A percentile compares a stretch with the other conserved stretches of the same genome.
These are phyloP conservation scores for Groenewaldozyma salmanticensis DNA, from an alignment of 805 yeast species.

Conservation along the genomic window DNA sequence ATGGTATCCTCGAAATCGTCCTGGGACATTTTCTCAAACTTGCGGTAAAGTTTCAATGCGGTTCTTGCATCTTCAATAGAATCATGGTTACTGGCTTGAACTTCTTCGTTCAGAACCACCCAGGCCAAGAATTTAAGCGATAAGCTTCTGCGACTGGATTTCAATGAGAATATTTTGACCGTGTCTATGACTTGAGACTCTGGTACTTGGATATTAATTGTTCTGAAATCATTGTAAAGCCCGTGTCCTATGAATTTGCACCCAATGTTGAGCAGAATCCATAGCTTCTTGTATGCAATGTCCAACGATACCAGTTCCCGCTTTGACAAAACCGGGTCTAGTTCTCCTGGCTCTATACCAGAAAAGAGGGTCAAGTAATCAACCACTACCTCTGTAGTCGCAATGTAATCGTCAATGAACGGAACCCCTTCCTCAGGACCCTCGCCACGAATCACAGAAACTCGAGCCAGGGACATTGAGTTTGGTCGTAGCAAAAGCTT, in stretches of 20 bases:
- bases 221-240: constrained; percentile 78
- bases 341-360: constrained; percentile 90
- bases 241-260: constrained; percentile 96
- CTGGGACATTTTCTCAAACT: constrained; percentile 52
- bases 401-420: constrained; percentile 88
- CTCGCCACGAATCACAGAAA: constrained; percentile 64
- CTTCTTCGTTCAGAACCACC: constrained; percentile 59
- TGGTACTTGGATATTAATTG: constrained; percentile 88
- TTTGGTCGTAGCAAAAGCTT: constrained; percentile 66
- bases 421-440: constrained; percentile 63
- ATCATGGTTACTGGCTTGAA: constrained; percentile 92
- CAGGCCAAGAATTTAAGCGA: constrained; percentile 83
- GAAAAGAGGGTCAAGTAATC: constrained; percentile 86
- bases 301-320: constrained; percentile 69
- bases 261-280: constrained; percentile 84
- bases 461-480: constrained; percentile 70
- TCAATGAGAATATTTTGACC: constrained; percentile 63
- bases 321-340: constrained; percentile 56
- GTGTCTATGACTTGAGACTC: constrained; percentile 82
- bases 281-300: constrained; percentile 76
- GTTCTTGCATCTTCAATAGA: constrained; percentile 93
- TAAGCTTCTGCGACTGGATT: constrained; percentile 64
- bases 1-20: constrained; percentile 52
- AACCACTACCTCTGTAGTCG: constrained; percentile 52
- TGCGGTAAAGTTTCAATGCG: constrained; percentile 68